phyloP scores from a whole-genome alignment of 2,329 filamentous ascomycete species.

The Hymenoscyphus occultus region DNA sequence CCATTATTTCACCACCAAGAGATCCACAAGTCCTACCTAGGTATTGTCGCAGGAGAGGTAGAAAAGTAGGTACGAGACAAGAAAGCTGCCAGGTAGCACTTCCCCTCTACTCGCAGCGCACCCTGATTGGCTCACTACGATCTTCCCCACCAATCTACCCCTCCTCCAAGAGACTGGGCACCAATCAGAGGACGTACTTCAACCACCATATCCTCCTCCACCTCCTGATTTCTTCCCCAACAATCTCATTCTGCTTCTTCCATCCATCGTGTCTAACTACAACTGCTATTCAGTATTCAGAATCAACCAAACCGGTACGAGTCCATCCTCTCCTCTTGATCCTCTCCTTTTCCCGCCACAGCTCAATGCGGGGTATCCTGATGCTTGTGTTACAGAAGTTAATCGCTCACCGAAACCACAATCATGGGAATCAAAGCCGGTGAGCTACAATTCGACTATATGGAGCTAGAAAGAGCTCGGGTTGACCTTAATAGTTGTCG shows the following conservation, averaged over 20 bases:
- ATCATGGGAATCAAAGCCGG: constrained; percentile 59
- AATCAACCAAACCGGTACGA: constrained; percentile 20
- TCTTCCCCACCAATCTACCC: constrained; percentile 4
- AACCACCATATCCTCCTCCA: background rate
- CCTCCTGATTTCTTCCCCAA: background rate
- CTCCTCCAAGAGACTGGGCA: constrained; percentile 18
- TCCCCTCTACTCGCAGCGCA: background rate
- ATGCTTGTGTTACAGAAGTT: constrained; percentile 17
- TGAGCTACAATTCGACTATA: constrained; percentile 37
- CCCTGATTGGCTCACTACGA: constrained; percentile 7
- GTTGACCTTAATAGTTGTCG: constrained; percentile 59
- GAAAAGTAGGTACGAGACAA: background rate
- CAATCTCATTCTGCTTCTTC: background rate
- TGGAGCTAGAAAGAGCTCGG: background rate
- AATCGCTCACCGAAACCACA: constrained; percentile 24
- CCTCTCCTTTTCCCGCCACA: background rate
- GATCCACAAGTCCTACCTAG: background rate
- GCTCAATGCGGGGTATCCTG: constrained; percentile 30
- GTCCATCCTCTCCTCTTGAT: background rate
- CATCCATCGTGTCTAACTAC: background rate
- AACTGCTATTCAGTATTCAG: constrained; percentile 14
- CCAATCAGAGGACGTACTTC: constrained; percentile 14
- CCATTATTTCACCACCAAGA: background rate
- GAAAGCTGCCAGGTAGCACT: constrained; percentile 1
- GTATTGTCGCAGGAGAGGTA: constrained; percentile 9